Evolutionary conservation across 176 grass and related monocot species (phyloP).

Genomic region (Aegilops speltoides): DNA sequence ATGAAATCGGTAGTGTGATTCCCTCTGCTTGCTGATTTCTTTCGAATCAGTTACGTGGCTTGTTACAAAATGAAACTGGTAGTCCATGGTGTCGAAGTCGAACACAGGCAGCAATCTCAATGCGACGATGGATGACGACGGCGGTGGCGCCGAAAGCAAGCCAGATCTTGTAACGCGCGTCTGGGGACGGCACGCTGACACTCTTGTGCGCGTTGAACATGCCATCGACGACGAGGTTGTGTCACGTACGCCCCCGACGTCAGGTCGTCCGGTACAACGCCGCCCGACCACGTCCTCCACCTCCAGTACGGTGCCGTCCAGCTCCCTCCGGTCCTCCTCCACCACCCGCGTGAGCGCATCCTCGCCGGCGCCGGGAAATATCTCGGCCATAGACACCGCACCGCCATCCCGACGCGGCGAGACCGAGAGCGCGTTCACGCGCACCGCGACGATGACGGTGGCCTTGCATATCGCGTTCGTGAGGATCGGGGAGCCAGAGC

Average conservation of each 20-base stretch:
- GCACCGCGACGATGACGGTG: background rate
- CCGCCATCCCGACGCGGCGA: background rate
- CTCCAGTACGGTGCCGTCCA: background rate
- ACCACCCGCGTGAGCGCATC: background rate
- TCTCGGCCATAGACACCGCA: background rate
- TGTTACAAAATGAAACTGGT: too few relatives aligned
- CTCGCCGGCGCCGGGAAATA: background rate
- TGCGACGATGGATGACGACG: too few relatives aligned
- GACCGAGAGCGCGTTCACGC: background rate
- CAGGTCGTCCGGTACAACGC: too few relatives aligned
- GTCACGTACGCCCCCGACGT: too few relatives aligned
- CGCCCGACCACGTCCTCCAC: background rate
- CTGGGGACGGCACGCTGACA: too few relatives aligned
- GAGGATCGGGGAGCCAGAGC: background rate
- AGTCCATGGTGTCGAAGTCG: too few relatives aligned
- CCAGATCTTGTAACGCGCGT: too few relatives aligned
- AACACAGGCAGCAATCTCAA: too few relatives aligned
- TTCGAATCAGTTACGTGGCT: too few relatives aligned
- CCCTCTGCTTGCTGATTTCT: too few relatives aligned
- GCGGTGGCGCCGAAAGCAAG: too few relatives aligned
- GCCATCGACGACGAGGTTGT: background rate
- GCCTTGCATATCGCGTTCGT: slow-evolving; percentile 2
- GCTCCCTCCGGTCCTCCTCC: background rate
- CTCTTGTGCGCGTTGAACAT: background rate
- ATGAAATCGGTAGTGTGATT: too few relatives aligned